These are phyloP conservation scores for Lenzites betulinus DNA, from an alignment of 768 basidiomycete genomes.

Conservation along the genomic window DNA sequence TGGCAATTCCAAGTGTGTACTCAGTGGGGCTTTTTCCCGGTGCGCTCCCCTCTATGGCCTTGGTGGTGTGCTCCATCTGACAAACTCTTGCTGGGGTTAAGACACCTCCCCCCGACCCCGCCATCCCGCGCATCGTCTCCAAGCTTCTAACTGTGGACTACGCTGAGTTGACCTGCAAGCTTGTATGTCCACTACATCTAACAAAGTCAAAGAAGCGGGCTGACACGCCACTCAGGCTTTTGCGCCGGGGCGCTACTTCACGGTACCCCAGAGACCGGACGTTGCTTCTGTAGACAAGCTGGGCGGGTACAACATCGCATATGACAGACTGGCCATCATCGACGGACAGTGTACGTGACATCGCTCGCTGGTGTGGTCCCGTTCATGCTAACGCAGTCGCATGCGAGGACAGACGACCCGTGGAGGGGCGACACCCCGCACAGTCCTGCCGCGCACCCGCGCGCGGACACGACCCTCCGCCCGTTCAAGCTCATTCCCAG, in stretches of 20 bases:
- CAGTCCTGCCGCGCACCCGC: constrained; percentile 63
- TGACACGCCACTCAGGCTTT: constrained; percentile 52
- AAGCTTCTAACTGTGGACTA: constrained; percentile 68
- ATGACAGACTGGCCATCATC: constrained; percentile 82
- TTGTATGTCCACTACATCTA: constrained; percentile 22
- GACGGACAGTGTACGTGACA: constrained; percentile 68
- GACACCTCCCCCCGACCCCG: constrained; percentile 75
- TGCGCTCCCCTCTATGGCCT: constrained; percentile 2
- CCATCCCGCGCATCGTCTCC: constrained; percentile 75
- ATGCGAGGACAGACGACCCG: constrained; percentile 62
- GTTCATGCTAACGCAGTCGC: neutral
- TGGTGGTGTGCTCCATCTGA: neutral
- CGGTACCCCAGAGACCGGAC: constrained; percentile 72
- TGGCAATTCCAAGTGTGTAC: constrained; percentile 95
- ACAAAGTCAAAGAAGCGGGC: neutral
- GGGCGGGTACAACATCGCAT: constrained; percentile 79
- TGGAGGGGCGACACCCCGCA: constrained; percentile 89
- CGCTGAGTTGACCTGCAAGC: constrained; percentile 67
- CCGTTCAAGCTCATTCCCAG: constrained; percentile 89
- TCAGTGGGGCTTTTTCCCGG: constrained; percentile 57
- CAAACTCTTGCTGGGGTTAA: constrained; percentile 29
- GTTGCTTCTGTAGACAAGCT: constrained; percentile 77
- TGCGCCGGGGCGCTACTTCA: constrained; percentile 73
- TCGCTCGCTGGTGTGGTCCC: neutral
- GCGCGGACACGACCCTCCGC: constrained; percentile 67